Conservation (phyloP, 495 filamentous ascomycete species). For the Talaromyces thailandensis region DNA sequence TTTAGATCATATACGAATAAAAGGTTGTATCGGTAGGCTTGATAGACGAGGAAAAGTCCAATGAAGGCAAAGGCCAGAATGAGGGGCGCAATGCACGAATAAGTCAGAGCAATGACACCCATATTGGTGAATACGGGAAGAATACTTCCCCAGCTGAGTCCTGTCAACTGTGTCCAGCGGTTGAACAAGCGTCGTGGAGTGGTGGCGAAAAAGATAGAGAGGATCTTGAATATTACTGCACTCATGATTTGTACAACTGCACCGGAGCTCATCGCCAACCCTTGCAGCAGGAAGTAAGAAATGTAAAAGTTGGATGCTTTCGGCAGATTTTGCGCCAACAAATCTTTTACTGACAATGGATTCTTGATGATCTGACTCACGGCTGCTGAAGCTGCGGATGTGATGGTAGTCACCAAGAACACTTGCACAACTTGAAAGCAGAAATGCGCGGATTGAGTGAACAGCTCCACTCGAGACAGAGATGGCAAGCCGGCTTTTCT, state of each 20-base stretch:
- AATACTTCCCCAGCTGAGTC: conserved; percentile 72
- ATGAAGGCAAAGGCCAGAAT: conserved; percentile 76
- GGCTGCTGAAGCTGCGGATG: conserved; percentile 63
- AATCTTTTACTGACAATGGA: conserved; percentile 48
- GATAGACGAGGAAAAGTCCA: conserved; percentile 71
- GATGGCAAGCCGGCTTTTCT: conserved; percentile 70
- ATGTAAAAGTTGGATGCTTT: conserved; percentile 86
- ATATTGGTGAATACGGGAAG: conserved; percentile 84
- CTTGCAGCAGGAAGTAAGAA: conserved; percentile 84
- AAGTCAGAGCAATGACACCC: conserved; percentile 76
- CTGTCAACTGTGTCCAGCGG: conserved; percentile 52
- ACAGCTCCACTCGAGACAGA: conserved; percentile 66
- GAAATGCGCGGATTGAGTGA: conserved; percentile 83
- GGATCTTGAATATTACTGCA: conserved; percentile 61
- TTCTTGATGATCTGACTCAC: conserved; percentile 53
- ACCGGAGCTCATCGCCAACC: conserved; percentile 61
- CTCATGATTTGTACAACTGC: conserved; percentile 66
- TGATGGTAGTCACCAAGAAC: conserved; percentile 73
- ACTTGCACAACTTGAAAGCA: conserved; percentile 88
- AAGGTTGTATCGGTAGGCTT: conserved; percentile 88
- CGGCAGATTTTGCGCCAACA: conserved; percentile 67
- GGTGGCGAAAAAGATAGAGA: conserved; percentile 56
- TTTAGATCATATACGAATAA: conserved; percentile 75
- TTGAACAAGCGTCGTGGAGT: conserved; percentile 58
- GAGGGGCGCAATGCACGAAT: conserved; percentile 77